Evolutionary conservation across 2,329 filamentous ascomycete species (phyloP), one percentile per base, ranked within the genome.

Genomic region (Zasmidium citrigriseum): DNA sequence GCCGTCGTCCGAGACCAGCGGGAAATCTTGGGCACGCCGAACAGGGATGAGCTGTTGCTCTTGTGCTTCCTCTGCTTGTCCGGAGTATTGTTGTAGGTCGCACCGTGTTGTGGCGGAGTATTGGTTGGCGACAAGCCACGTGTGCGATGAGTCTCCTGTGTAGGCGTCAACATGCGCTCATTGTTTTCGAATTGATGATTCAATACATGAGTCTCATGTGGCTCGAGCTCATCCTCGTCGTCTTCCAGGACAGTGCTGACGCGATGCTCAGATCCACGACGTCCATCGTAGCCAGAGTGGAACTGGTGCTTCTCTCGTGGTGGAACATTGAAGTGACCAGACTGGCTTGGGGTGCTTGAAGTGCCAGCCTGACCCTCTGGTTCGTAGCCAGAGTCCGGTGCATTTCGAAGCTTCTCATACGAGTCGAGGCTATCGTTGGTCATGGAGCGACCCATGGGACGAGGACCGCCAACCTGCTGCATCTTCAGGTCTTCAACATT

Each of bases 1-100:
- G 93, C 85, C 0, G 95, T 99, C 1, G 93, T 98, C 77, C 96
- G 95, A 0, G 93, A 98, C 95, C 95, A 99, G 46, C 95, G 86
- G 4, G 95, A 98, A 62, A 96, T 93, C 78, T 96, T 97, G 22
- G 93, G 92, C 61, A 78, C 66, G 50, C 76, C 77, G 56, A 96
- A 89, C 80, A 87, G 81, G 0, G 90, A 91, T 0, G 91, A 95
- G 58, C 87, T 86, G 70, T 85, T 89, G 1, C 91, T 93, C 73
- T 96, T 96, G 78, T 96, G 90, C 78, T 96, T 97, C 74, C 89
- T 90, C 62, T 85, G 84, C 75, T 90, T 91, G 4, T 91, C 88
- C 9, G 90, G 88, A 1, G 84, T 86, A 56, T 86, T 87, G 77
- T 90, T 93, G 57, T 83, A 60, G 44, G 64, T 55, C 62, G 71